phyloP scores from a whole-genome alignment of 140 eudicot species.

The Oenanthe javanica region DNA sequence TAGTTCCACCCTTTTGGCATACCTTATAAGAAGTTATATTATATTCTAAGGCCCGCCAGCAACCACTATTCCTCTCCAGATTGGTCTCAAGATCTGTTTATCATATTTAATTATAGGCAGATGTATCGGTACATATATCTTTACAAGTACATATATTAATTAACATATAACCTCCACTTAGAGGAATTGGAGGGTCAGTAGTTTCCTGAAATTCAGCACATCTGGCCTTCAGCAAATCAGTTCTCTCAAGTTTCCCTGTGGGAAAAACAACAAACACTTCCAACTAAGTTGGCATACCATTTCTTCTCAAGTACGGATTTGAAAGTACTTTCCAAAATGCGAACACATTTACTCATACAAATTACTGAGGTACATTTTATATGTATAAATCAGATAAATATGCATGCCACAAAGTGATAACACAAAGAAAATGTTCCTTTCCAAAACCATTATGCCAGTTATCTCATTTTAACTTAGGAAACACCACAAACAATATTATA shows the following conservation, averaged over 20 bases:
- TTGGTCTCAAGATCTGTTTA: conserved; percentile 76
- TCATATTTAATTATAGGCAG: conserved; percentile 9
- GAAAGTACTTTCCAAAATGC: not conserved
- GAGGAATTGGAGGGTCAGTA: conserved; percentile 77
- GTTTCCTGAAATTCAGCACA: conserved; percentile 91
- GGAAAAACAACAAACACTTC: not conserved
- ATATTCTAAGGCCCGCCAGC: conserved; percentile 61
- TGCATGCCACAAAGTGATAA: not conserved
- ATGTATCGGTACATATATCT: not conserved
- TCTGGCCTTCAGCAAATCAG: conserved; percentile 69
- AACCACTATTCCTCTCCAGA: conserved; percentile 74
- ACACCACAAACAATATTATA: not conserved
- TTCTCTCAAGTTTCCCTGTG: conserved; percentile 82
- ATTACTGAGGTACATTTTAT: not conserved
- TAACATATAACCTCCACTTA: conserved; percentile 51
- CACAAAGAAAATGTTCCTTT: not conserved
- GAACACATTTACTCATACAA: not conserved
- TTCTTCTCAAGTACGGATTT: not conserved
- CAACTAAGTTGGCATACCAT: not conserved
- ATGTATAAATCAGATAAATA: too few relatives aligned
- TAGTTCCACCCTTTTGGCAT: not conserved
- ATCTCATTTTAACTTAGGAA: not conserved
- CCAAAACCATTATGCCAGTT: not conserved
- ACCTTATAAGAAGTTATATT: conserved; percentile 86
- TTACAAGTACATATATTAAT: not conserved